A percentile compares a stretch with the other conserved stretches of the same genome.
phyloP scores from a whole-genome alignment of 257 asterid species.

The Pogostemon cablin region DNA sequence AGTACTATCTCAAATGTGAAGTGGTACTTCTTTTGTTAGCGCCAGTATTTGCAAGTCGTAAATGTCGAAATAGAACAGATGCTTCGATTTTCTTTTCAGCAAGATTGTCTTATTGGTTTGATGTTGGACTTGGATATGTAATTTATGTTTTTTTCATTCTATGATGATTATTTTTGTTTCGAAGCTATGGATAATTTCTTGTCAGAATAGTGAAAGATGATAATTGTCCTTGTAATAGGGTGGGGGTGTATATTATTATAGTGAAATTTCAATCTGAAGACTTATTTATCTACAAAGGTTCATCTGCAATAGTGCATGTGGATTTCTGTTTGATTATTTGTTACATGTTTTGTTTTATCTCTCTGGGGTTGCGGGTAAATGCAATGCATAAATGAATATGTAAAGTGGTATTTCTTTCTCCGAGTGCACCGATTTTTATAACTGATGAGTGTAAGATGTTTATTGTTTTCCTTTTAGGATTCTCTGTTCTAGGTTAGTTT shows the following conservation, averaged over 20 bases:
- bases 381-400: background rate
- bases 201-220: background rate
- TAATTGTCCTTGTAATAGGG: background rate
- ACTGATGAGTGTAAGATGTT: background rate
- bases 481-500: background rate
- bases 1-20: background rate
- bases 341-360: background rate
- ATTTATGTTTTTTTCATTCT: background rate
- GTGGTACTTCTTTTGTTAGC: background rate
- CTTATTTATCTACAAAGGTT: conserved; percentile 7
- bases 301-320: background rate
- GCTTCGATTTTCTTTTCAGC: background rate
- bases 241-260: background rate
- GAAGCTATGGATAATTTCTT: background rate
- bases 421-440: background rate
- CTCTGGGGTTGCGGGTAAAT: background rate
- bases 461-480: background rate
- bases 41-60: background rate
- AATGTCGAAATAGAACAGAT: background rate
- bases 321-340: background rate
- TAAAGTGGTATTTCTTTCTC: background rate
- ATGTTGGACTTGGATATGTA: conserved; percentile 10
- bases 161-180: background rate
- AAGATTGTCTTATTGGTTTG: conserved; percentile 1
- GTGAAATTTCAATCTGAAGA: conserved; percentile 16